phyloP scores from a whole-genome alignment of 768 basidiomycete genomes.

The Russula emetica region DNA sequence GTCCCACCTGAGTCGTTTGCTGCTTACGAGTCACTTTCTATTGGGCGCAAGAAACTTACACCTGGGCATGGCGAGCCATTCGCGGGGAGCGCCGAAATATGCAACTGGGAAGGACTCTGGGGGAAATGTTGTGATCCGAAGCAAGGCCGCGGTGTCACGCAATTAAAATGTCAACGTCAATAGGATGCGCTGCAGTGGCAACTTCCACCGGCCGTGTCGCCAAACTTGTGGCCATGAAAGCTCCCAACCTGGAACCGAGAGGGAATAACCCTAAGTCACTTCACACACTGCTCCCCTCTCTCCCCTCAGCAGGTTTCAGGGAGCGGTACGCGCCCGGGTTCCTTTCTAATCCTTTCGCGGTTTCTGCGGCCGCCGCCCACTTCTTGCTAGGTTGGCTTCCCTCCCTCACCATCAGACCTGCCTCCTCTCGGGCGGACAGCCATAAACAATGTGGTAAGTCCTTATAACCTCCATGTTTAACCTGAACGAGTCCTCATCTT shows the following conservation, averaged over 20 bases:
- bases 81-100: slow-evolving; percentile 12
- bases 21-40: background rate
- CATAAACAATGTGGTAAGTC: slow-evolving; percentile 27
- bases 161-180: slow-evolving; percentile 13
- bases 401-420: slow-evolving; percentile 25
- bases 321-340: slow-evolving; percentile 24
- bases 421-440: slow-evolving; percentile 22
- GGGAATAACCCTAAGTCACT: slow-evolving; percentile 18
- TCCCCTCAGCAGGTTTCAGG: slow-evolving; percentile 18
- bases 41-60: background rate
- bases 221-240: slow-evolving; percentile 21
- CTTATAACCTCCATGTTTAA: slow-evolving; percentile 24
- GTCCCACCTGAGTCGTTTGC: background rate
- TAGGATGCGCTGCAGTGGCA: slow-evolving; percentile 9
- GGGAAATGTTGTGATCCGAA: slow-evolving; percentile 23
- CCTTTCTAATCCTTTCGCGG: slow-evolving; percentile 27
- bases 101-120: slow-evolving; percentile 23
- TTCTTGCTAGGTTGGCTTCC: slow-evolving; percentile 24
- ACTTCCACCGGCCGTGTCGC: slow-evolving; percentile 14
- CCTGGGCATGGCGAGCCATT: slow-evolving; percentile 1
- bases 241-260: slow-evolving; percentile 10
- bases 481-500: slow-evolving; percentile 16
- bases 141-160: slow-evolving; percentile 23
- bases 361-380: slow-evolving; percentile 26
- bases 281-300: background rate